Conservation (phyloP, 192 early-diverging fungal genomes). For the Podila minutissima region DNA sequence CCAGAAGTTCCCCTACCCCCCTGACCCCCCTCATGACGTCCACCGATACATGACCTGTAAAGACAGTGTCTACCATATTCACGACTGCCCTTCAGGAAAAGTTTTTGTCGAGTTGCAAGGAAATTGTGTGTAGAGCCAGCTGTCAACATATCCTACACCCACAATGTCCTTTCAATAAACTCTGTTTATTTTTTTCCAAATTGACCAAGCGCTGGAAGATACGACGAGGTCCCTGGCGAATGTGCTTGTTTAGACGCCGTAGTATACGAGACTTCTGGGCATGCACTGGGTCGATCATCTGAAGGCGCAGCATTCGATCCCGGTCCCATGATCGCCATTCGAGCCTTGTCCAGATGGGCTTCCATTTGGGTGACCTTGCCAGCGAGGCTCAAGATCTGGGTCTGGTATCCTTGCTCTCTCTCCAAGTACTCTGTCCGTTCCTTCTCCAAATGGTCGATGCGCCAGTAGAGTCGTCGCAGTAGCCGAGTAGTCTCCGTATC, state of each 20-base stretch:
- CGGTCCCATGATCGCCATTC: too few relatives aligned
- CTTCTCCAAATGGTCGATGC: not conserved
- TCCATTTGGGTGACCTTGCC: not conserved
- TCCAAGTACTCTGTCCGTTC: not conserved
- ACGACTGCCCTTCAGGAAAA: not conserved
- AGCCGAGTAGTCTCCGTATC: conserved; percentile 2
- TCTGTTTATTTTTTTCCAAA: not conserved
- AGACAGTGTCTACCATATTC: not conserved
- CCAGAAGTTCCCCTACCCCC: not conserved
- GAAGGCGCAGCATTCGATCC: too few relatives aligned
- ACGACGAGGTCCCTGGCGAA: not conserved
- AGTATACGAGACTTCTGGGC: too few relatives aligned
- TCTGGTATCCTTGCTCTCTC: not conserved
- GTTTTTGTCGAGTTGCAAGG: not conserved
- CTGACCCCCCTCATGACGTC: too few relatives aligned
- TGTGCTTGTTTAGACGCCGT: too few relatives aligned
- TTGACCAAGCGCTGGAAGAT: not conserved
- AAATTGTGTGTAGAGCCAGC: not conserved
- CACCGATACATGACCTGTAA: not conserved
- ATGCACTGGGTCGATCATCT: too few relatives aligned
- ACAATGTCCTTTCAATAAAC: not conserved
- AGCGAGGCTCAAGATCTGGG: not conserved
- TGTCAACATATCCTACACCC: not conserved
- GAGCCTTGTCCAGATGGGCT: not conserved
- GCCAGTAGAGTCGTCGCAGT: not conserved